Evolutionary conservation across 2,329 filamentous ascomycete genomes (phyloP), one percentile per base, ranked within the genome.

Genomic region (Ploettnerulaceae sp.): DNA sequence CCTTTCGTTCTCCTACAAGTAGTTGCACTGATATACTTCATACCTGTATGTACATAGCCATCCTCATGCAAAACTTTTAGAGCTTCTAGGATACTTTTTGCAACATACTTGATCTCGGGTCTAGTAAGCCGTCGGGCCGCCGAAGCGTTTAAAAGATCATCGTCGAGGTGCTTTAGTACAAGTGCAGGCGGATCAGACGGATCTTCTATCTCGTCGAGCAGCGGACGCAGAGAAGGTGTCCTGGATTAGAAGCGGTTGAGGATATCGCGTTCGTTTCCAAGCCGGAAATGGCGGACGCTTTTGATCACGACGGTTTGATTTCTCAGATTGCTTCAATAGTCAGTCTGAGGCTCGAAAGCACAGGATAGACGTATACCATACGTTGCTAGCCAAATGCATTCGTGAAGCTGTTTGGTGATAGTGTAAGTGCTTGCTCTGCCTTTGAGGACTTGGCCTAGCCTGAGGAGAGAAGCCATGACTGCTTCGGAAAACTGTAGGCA

Each of bases 181-280:
- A 59, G 45, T 36, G 55, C 49, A 47, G 53, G 49, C 43, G 55
- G 32, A n/a, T 37, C 17, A 37, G 34, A 37, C 14, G 34, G 53
- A 37, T 47, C 49, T 51, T 55, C 35, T 32, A 37, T 53, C 47
- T 59, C 56, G 32, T 59, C 56, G 24, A 59, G 28, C 36, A 59
- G 2, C 45, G 51, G 51, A 44, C 56, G 51, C 47, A 58, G 51
- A 24, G 45, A 47, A 12, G 17, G 18, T 45, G 47, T 45, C 31
- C 44, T 29, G 44, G 25, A 37, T 40, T 35, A 48, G 36, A 57
- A 58, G 42, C 52, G 56, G 29, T 51, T 48, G 7, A 58, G 50
- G 50, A 57, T 33, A 47, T 58, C 45, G 20, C 49, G 53, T 39
- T 58, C 56, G 39, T 58, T 58, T 42, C 56, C 47, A 28, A 58